Conservation (phyloP, 768 basidiomycete genomes). For the Leucocoprinus sp. region DNA sequence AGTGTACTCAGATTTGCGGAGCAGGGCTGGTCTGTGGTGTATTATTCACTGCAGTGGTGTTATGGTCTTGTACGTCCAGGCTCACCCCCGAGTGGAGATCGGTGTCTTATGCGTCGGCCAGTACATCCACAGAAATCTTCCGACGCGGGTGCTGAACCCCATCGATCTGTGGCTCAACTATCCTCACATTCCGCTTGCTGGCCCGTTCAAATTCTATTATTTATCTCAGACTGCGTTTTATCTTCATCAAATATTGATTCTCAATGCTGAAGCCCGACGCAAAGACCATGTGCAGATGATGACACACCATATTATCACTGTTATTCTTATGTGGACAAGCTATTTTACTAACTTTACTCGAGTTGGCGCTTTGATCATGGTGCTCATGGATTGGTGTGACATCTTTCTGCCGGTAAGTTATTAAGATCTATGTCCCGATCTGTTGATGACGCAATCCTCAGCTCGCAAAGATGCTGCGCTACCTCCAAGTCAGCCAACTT, state of each 20-base stretch:
- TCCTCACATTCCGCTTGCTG: constrained; percentile 77
- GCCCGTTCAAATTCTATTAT: constrained; percentile 83
- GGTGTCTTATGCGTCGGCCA: constrained; percentile 24
- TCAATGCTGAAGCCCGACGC: constrained; percentile 87
- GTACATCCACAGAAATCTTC: constrained; percentile 75
- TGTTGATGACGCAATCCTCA: constrained; percentile 20
- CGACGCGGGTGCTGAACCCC: constrained; percentile 57
- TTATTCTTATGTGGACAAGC: constrained; percentile 65
- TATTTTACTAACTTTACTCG: constrained; percentile 83
- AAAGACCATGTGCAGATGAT: constrained; percentile 97
- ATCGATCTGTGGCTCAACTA: constrained; percentile 69
- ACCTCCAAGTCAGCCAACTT: constrained; percentile 54
- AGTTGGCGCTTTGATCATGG: constrained; percentile 82
- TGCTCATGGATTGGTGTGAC: constrained; percentile 92
- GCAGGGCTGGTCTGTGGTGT: constrained; percentile 86
- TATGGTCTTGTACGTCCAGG: constrained; percentile 71
- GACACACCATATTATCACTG: constrained; percentile 88
- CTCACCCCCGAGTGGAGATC: constrained; percentile 7
- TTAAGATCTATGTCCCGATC: neutral
- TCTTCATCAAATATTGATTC: constrained; percentile 81
- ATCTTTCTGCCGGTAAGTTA: constrained; percentile 80
- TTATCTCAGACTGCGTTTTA: constrained; percentile 84
- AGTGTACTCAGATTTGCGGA: constrained; percentile 86
- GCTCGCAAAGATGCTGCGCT: constrained; percentile 92
- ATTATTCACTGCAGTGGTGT: constrained; percentile 68